Conservation (phyloP, 345 rosid species). For the Abelmoschus esculentus region DNA sequence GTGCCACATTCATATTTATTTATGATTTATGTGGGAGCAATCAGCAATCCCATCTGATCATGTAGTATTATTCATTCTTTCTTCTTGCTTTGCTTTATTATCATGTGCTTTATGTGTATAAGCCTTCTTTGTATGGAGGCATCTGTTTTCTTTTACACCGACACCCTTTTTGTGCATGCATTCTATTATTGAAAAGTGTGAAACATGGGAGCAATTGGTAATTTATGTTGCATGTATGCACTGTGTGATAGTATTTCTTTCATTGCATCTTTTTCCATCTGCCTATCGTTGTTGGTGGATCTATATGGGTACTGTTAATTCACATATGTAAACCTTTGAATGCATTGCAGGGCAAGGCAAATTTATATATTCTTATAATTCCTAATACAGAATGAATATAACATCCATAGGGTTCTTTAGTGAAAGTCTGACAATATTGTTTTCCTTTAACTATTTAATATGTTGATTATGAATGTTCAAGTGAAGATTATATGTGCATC, state of each 20-base stretch:
- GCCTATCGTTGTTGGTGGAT: neutral
- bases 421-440: neutral
- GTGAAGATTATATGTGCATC: neutral
- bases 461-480: neutral
- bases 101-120: neutral
- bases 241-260: neutral
- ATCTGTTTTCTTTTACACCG: neutral
- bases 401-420: neutral
- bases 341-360: neutral
- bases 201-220: neutral
- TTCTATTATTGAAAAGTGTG: neutral
- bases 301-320: neutral
- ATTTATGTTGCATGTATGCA: neutral
- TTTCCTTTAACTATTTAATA: neutral
- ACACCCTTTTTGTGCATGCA: neutral
- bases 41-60: neutral
- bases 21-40: neutral
- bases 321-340: neutral
- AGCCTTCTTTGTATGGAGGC: neutral
- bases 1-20: neutral
- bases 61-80: neutral
- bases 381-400: neutral
- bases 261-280: neutral
- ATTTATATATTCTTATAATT: neutral
- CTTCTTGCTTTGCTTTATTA: neutral